Evolutionary conservation across 805 yeast species (phyloP).

Genomic region (Pichia kluyveri): DNA sequence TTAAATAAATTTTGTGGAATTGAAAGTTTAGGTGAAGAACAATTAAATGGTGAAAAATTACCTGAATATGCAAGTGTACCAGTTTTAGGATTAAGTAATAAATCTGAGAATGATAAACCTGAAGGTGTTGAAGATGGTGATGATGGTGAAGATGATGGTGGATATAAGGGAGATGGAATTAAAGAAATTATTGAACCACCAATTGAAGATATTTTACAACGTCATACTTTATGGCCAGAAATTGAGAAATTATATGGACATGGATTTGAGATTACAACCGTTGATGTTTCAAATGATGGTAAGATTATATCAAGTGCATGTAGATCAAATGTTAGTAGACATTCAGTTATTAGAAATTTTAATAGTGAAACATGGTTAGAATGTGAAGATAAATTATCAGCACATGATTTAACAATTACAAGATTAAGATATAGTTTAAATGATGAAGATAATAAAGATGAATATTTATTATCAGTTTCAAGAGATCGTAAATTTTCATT

Average conservation of each 20-base stretch:
- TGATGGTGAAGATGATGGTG: conserved; percentile 33
- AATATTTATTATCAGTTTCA: conserved; percentile 58
- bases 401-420: conserved; percentile 82
- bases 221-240: conserved; percentile 93
- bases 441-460: conserved; percentile 37
- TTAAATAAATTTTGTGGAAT: conserved; percentile 34
- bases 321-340: conserved; percentile 71
- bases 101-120: conserved; percentile 52
- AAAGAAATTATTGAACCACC: conserved; percentile 50
- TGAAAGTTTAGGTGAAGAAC: conserved; percentile 1
- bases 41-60: conserved; percentile 9
- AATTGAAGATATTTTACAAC: conserved; percentile 80
- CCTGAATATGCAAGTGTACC: conserved; percentile 89
- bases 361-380: conserved; percentile 49
- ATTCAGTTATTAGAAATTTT: conserved; percentile 79
- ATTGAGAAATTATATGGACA: conserved; percentile 93
- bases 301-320: conserved; percentile 80
- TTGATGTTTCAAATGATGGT: conserved; percentile 61
- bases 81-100: conserved; percentile 86
- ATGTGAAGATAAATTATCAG: conserved; percentile 51
- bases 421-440: conserved; percentile 62
- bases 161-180: conserved; percentile 18
- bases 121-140: conserved; percentile 19
- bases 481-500: conserved; percentile 82
- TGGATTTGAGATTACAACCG: conserved; percentile 84